Conservation (phyloP, 371 early-diverging fungal genomes). For the Mortierella polycephala region DNA sequence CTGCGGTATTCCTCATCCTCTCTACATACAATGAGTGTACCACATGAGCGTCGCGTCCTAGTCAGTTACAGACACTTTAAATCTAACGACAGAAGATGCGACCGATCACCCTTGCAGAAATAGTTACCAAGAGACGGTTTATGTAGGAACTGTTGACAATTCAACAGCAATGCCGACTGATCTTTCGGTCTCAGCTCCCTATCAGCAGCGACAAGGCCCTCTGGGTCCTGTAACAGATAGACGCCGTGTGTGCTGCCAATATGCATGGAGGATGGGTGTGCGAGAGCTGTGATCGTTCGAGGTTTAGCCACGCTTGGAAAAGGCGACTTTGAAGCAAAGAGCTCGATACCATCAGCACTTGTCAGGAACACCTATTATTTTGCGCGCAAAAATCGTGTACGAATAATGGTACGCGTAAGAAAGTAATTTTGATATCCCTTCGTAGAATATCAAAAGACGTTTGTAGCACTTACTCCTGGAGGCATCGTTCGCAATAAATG, state of each 20-base stretch:
- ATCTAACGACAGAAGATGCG: conserved; percentile 1
- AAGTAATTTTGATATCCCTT: too few relatives aligned
- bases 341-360: conserved; percentile 50
- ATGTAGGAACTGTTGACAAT: conserved; percentile 46
- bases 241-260: conserved; percentile 57
- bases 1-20: conserved; percentile 12
- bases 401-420: neutral
- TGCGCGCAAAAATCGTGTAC: neutral
- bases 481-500: conserved; percentile 41
- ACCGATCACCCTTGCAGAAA: neutral
- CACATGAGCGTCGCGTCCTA: too few relatives aligned
- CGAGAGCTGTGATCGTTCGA: conserved; percentile 49
- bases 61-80: neutral
- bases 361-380: conserved; percentile 42
- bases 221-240: conserved; percentile 38
- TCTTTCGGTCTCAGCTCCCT: conserved; percentile 12
- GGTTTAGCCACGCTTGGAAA: conserved; percentile 40
- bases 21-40: conserved; percentile 3
- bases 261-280: conserved; percentile 52
- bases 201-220: conserved; percentile 15
- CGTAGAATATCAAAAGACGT: too few relatives aligned
- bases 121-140: conserved; percentile 44
- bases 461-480: conserved; percentile 35
- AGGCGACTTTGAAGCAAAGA: conserved; percentile 31
- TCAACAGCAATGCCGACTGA: conserved; percentile 22